Evolutionary conservation across 192 early-diverging fungal genomes (phyloP).

Genomic region (Chytriomyces sp.): DNA sequence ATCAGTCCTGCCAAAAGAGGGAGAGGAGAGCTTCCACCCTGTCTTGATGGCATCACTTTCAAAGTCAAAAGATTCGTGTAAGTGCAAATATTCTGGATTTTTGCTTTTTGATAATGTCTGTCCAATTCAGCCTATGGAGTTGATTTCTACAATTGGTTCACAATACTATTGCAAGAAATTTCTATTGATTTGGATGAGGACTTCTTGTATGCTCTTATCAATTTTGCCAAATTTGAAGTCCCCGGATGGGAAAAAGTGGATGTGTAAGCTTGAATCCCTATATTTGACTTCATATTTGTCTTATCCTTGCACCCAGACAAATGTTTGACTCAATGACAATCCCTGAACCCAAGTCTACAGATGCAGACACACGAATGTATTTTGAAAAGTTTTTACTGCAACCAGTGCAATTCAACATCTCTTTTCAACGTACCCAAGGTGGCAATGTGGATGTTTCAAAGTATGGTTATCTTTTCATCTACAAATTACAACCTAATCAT

Average conservation of each 20-base stretch:
- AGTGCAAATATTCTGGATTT: conserved; percentile 20
- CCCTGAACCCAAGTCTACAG: conserved; percentile 68
- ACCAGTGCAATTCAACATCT: conserved; percentile 94
- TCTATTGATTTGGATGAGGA: conserved; percentile 94
- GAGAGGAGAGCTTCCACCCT: conserved; percentile 68
- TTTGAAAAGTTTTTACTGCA: conserved; percentile 94
- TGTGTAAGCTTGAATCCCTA: conserved; percentile 11
- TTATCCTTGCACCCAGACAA: conserved; percentile 16
- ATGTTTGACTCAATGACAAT: conserved; percentile 58
- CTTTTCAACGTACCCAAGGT: conserved; percentile 83
- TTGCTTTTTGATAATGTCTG: neutral
- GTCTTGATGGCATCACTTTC: conserved; percentile 65
- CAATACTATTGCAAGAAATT: conserved; percentile 88
- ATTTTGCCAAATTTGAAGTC: conserved; percentile 82
- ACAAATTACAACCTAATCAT: conserved; percentile 1
- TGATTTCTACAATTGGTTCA: conserved; percentile 93
- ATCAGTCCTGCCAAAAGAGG: conserved; percentile 77
- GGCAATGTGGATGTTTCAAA: conserved; percentile 64
- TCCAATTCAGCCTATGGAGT: conserved; percentile 79
- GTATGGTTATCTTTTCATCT: conserved; percentile 29
- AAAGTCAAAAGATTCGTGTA: conserved; percentile 85
- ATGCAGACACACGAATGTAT: conserved; percentile 78
- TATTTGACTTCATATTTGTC: too few relatives aligned
- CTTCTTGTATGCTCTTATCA: conserved; percentile 81
- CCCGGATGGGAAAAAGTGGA: conserved; percentile 58